These are phyloP conservation scores for Globisporangium spiculum DNA, from an alignment of 352 stramenopile genomes.

Conservation along the genomic window DNA sequence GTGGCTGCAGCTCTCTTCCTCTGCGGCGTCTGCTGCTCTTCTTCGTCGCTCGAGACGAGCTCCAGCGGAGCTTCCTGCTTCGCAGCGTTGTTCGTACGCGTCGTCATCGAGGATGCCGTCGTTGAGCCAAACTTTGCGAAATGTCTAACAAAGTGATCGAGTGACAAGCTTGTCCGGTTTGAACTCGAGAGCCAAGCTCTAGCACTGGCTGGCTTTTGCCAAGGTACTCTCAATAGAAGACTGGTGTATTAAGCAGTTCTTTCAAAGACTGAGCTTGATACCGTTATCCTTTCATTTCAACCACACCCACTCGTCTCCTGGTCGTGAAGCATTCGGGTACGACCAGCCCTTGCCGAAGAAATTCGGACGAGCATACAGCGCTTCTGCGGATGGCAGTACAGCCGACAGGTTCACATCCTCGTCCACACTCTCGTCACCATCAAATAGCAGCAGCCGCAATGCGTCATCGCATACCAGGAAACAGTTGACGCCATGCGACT, in stretches of 20 bases:
- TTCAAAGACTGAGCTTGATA: not conserved
- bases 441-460: slow-evolving; percentile 14
- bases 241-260: not conserved
- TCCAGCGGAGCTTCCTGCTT: not conserved
- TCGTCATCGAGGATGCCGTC: not conserved
- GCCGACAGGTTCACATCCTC: slow-evolving; percentile 20
- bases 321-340: slow-evolving; percentile 40
- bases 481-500: slow-evolving; percentile 75
- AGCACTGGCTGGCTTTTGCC: not conserved
- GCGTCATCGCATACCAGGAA: slow-evolving; percentile 61
- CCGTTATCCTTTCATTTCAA: slow-evolving; percentile 13
- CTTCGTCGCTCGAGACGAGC: not conserved
- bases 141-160: not conserved
- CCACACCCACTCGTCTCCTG: slow-evolving; percentile 52
- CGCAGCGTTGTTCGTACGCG: not conserved
- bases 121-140: not conserved
- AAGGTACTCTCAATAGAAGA: not conserved
- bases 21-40: not conserved
- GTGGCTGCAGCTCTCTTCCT: not conserved
- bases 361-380: slow-evolving; percentile 53
- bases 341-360: slow-evolving; percentile 60
- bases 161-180: not conserved
- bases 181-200: not conserved
- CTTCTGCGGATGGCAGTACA: slow-evolving; percentile 22
- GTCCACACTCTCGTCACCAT: not conserved